A percentile compares a stretch with the other conserved stretches of the same genome.
Conservation (phyloP, 805 yeast species). For the Starmerella powellii region DNA sequence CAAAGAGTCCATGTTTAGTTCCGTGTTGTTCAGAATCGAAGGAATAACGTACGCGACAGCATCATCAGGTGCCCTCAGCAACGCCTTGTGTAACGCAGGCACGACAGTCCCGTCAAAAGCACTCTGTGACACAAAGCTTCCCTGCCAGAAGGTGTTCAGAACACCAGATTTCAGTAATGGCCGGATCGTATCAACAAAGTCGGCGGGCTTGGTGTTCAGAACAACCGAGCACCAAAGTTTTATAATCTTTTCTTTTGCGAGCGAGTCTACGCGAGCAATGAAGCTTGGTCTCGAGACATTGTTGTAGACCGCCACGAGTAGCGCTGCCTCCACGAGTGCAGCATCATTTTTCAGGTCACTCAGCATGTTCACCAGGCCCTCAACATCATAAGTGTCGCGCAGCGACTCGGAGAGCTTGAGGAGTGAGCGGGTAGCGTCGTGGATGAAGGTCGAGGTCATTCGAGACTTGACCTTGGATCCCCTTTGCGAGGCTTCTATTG, state of each 20-base stretch:
- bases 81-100: constrained; percentile 60
- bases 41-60: constrained; percentile 48
- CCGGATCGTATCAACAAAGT: constrained; percentile 13
- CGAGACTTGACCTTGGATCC: constrained; percentile 1
- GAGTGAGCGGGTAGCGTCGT: constrained; percentile 3
- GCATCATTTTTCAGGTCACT: too few species aligned
- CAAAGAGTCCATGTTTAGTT: constrained; percentile 34
- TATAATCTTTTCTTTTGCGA: neutral
- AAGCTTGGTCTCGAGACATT: neutral
- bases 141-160: constrained; percentile 7
- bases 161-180: constrained; percentile 17
- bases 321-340: neutral
- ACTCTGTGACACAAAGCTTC: constrained; percentile 28
- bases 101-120: constrained; percentile 34
- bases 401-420: neutral
- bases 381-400: neutral
- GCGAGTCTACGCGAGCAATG: neutral
- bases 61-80: constrained; percentile 66
- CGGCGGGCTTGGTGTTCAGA: constrained; percentile 25
- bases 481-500: neutral
- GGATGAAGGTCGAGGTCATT: constrained; percentile 2
- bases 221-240: constrained; percentile 25
- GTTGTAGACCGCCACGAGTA: neutral
- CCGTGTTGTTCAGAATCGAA: constrained; percentile 33
- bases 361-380: neutral